Conservation (phyloP, 2,329 filamentous ascomycete species). For the Colletotrichum tabaci region DNA sequence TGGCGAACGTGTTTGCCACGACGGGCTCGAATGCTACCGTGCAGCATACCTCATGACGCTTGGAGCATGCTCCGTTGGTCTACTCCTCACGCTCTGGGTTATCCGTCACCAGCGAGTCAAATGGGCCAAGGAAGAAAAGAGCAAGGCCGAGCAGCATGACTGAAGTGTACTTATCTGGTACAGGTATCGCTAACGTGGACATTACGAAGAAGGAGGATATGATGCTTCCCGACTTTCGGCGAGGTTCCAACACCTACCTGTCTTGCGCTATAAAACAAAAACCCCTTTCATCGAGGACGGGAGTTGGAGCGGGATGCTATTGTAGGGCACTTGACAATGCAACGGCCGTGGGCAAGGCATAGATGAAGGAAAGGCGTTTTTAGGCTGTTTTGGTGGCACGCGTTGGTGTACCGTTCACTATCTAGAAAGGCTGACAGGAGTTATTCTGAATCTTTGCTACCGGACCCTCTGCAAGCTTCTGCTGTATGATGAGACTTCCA, state of each 20-base stretch:
- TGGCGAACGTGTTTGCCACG: constrained; percentile 81
- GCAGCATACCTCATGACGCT: constrained; percentile 87
- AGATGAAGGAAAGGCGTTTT: constrained; percentile 10
- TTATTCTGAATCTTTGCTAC: too few species aligned
- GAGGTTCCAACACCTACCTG: not conserved
- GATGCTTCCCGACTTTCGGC: too few species aligned
- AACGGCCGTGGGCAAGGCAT: not conserved
- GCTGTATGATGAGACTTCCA: not conserved
- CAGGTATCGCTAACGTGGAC: not conserved
- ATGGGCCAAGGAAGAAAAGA: constrained; percentile 54
- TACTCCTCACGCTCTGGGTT: constrained; percentile 78
- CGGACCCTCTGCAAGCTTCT: not conserved
- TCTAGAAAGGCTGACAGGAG: too few species aligned
- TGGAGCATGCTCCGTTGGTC: constrained; percentile 77
- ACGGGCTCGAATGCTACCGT: constrained; percentile 86
- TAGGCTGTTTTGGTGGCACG: not conserved
- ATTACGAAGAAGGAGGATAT: not conserved
- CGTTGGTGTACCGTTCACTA: not conserved
- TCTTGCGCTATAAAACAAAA: not conserved
- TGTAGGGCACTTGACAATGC: not conserved
- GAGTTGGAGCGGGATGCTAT: not conserved
- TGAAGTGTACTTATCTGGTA: constrained; percentile 33
- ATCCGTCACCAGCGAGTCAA: constrained; percentile 71
- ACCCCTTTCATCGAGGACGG: not conserved
- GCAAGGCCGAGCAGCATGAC: constrained; percentile 57